Evolutionary conservation across 805 yeast genomes (phyloP).

Genomic region (Diddensiella santjacobensis): DNA sequence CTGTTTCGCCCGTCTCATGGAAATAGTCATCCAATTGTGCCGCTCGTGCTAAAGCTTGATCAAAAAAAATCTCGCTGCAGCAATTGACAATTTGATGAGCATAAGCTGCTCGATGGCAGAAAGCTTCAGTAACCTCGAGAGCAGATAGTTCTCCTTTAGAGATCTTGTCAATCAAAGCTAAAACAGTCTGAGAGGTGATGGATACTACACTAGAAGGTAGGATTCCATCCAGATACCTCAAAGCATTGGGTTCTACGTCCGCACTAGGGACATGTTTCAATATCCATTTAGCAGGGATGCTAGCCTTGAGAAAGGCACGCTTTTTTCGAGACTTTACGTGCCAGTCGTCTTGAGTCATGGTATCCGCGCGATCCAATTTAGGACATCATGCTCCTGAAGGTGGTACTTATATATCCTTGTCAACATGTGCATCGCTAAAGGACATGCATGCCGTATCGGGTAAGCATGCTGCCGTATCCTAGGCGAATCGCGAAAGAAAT

Average conservation of each 20-base stretch:
- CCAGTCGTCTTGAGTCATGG: not conserved
- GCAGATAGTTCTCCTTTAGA: slow-evolving; percentile 4
- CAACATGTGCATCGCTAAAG: no score
- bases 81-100: slow-evolving; percentile 50
- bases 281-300: not conserved
- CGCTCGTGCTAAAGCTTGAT: slow-evolving; percentile 55
- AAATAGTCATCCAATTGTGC: slow-evolving; percentile 49
- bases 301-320: not conserved
- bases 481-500: no score
- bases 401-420: no score
- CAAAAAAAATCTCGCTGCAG: slow-evolving; percentile 41
- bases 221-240: not conserved
- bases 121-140: slow-evolving; percentile 47
- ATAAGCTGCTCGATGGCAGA: slow-evolving; percentile 53
- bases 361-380: no score
- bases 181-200: not conserved
- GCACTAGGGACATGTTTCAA: not conserved
- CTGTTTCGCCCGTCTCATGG: slow-evolving; percentile 41
- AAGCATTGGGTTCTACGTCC: not conserved
- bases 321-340: not conserved
- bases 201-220: not conserved
- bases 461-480: no score
- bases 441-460: no score
- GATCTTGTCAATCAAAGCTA: slow-evolving; percentile 4
- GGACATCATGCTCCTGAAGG: no score